Conservation (phyloP, 108 stramenopile genomes). For the Stephanodiscus minutulus region DNA sequence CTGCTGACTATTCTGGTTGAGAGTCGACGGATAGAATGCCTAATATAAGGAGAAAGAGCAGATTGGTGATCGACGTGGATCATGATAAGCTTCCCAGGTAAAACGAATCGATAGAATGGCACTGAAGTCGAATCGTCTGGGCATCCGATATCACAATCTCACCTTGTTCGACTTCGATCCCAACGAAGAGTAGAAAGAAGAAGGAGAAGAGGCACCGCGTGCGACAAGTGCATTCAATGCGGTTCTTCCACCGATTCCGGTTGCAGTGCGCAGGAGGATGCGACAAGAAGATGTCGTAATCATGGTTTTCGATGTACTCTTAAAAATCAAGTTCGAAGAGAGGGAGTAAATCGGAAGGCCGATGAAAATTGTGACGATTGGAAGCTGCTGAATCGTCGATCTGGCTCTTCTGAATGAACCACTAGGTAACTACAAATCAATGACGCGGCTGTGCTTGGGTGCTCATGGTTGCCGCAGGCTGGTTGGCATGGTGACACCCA, state of each 20-base stretch:
- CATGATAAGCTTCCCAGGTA: background rate
- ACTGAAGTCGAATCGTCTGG: background rate
- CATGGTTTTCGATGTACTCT: constrained; percentile 1
- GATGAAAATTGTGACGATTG: too few species aligned
- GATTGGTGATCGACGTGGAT: constrained; percentile 2
- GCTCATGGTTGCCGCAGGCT: too few species aligned
- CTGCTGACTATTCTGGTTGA: constrained; percentile 30
- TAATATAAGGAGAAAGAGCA: background rate
- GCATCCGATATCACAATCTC: constrained; percentile 8
- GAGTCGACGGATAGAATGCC: constrained; percentile 15
- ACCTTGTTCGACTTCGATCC: constrained; percentile 18
- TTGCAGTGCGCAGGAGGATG: constrained; percentile 50
- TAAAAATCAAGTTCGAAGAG: too few species aligned
- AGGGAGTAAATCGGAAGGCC: too few species aligned
- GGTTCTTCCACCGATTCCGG: constrained; percentile 41
- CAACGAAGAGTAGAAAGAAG: constrained; percentile 16
- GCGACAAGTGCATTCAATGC: constrained; percentile 50
- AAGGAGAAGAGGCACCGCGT: constrained; percentile 22
- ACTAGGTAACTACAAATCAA: too few species aligned
- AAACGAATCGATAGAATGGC: constrained; percentile 1
- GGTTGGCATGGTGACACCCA: too few species aligned
- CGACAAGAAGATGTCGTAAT: constrained; percentile 51
- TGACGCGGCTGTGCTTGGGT: too few species aligned
- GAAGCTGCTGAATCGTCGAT: too few species aligned
- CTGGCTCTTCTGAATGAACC: too few species aligned